A percentile compares a stretch with the other conserved stretches of the same genome.
phyloP scores from a whole-genome alignment of 148 eudicot genomes.

The Camellia lanceoleosa region DNA sequence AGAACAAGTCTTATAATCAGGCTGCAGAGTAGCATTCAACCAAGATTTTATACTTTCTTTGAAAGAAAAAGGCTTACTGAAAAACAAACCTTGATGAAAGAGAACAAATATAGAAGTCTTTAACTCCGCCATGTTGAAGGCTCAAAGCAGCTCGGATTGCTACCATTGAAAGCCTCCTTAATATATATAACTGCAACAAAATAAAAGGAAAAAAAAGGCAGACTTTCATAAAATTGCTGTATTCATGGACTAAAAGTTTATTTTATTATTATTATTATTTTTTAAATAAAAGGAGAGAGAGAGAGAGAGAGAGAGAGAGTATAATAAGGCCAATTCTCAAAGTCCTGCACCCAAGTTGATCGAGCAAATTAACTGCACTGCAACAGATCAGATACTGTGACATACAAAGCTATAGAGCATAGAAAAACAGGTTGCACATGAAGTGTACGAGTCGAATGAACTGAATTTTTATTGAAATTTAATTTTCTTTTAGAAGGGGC shows the following conservation, averaged over 20 bases:
- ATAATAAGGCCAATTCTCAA: not conserved
- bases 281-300: too few species aligned
- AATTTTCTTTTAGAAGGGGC: too few species aligned
- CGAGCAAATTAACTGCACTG: not conserved
- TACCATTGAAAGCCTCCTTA: constrained; percentile 96
- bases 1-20: not conserved
- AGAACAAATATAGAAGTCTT: constrained; percentile 96
- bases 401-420: too few species aligned
- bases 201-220: constrained; percentile 4
- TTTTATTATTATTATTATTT: too few species aligned
- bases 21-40: not conserved
- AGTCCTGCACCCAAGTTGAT: not conserved
- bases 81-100: constrained; percentile 78
- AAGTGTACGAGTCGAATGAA: too few species aligned
- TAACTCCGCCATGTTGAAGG: constrained; percentile 86
- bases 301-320: not conserved
- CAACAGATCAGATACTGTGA: not conserved
- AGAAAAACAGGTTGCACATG: too few species aligned
- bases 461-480: too few species aligned
- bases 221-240: not conserved
- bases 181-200: constrained; percentile 74
- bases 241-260: not conserved
- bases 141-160: constrained; percentile 96
- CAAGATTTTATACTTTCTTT: not conserved
- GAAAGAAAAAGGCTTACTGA: not conserved